Evolutionary conservation across 345 rosid species (phyloP).

Genomic region (Gossypium turneri): DNA sequence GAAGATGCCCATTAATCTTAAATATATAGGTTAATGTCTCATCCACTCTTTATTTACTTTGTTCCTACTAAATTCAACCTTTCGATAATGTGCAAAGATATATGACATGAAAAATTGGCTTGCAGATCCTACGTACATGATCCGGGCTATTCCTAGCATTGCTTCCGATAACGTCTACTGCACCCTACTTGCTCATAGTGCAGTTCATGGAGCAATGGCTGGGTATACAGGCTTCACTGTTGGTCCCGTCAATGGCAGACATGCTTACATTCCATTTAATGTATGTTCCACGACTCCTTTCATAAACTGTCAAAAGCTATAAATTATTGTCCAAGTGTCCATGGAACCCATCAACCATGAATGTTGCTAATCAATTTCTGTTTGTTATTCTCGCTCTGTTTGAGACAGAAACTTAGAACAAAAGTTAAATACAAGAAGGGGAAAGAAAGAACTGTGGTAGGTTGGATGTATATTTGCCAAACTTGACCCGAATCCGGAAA

Average conservation of each 20-base stretch:
- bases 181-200: conserved; percentile 84
- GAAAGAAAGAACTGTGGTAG: no score
- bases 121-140: conserved; percentile 94
- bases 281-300: conserved; percentile 34
- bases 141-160: conserved; percentile 76
- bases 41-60: not conserved
- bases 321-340: not conserved
- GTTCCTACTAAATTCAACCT: not conserved
- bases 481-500: not conserved
- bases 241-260: conserved; percentile 80
- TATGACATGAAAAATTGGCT: conserved; percentile 15
- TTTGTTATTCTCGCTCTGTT: no score
- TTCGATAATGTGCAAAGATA: conserved; percentile 7
- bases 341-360: not conserved
- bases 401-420: no score
- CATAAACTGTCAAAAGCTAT: not conserved
- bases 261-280: conserved; percentile 68
- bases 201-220: conserved; percentile 93
- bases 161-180: conserved; percentile 90
- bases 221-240: conserved; percentile 80
- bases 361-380: not conserved
- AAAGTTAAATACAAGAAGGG: no score
- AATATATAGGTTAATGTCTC: conserved; percentile 61
- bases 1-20: conserved; percentile 62
- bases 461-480: not conserved